Base-by-base conservation (phyloP, 108 stramenopile species). In the Aurantiochytrium sp. region DNA sequence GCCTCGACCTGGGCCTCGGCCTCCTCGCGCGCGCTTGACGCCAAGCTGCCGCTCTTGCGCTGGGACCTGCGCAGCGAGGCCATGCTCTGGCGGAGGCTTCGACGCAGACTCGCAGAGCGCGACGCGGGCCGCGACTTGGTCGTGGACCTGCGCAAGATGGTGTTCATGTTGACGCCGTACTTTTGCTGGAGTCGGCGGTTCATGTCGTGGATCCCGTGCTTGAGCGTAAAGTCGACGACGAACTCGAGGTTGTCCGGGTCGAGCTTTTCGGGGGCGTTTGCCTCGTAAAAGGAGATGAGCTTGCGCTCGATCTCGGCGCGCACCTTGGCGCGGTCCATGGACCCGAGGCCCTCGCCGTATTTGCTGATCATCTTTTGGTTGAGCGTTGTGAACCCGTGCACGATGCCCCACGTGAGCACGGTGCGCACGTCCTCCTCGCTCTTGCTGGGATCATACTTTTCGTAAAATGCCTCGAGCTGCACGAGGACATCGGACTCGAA, bases 161-260 rank as follows among this genome's bases (percentile, higher is more conserved):
- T 83, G 76, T 83, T 83, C 18, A 83, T 8, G 51, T 83, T 83
- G 1, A 47, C 12, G 51, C 76, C 76, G 28, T 83, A 83, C 51
- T 83, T 83, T 47, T 47, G 49, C 51, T 83, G 76, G 49, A 83
- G 76, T 16, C 76, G 12, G 51, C 49, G 45, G 23, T 83, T 83
- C 23, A 83, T 47, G 28, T 83, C 51, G 76, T 83, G 76, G 49
- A 83, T 6, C 43, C 76, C 76, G 76, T 83, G 76, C 23, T 83
- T 83, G 23, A 83, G 76, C 10, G 76, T 53, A 45, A 53, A 83
- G 51, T 83, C 76, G 19, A 83, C 76, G 76, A 83, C 51, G 49
- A 47, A 83, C 76, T 83, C 76, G 0, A 83, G 76, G 51, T 83
- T 83, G 23, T 83, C 76, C n/a, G 76, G 76, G 23, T 83, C 76